Percentiles rank a stretch among this genome's conserved stretches.
Evolutionary conservation across 441 rosid species (phyloP).

Genomic region (Raphanus hybrid): DNA sequence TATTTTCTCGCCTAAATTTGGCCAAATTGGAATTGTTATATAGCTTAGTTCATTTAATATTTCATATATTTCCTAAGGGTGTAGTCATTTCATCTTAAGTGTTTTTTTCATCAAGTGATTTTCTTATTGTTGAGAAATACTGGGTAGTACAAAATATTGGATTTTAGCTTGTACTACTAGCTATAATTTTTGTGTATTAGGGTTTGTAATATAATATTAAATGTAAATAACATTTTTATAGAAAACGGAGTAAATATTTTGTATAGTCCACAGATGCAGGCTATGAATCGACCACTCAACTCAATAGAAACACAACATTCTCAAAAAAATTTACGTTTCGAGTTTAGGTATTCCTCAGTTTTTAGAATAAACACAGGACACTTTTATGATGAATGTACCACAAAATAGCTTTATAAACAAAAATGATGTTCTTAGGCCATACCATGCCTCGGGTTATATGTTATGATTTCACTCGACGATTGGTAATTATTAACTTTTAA

Average conservation of each 20-base stretch:
- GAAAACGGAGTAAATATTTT: constrained; percentile 30
- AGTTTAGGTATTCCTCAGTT: constrained; percentile 8
- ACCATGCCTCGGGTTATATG: constrained; percentile 45
- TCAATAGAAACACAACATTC: constrained; percentile 35
- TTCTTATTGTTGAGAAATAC: too few species aligned
- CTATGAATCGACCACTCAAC: constrained; percentile 14
- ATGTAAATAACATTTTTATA: neutral
- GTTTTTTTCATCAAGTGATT: neutral
- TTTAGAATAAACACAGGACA: constrained; percentile 18
- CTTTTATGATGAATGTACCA: constrained; percentile 25
- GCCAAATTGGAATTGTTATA: neutral
- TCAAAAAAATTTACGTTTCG: constrained; percentile 21
- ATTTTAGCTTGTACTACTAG: constrained; percentile 6
- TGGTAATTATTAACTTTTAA: constrained; percentile 31
- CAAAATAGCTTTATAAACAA: constrained; percentile 26
- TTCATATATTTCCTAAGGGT: neutral
- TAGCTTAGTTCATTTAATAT: neutral
- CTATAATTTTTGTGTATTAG: neutral
- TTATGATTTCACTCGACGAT: constrained; percentile 39
- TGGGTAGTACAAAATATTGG: neutral
- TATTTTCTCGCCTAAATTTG: neutral
- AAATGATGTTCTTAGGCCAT: constrained; percentile 39
- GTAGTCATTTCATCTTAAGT: neutral
- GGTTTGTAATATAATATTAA: neutral
- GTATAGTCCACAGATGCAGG: constrained; percentile 31